Evolutionary conservation across 495 filamentous ascomycete genomes (phyloP).

Genomic region (Letharia lupina): DNA sequence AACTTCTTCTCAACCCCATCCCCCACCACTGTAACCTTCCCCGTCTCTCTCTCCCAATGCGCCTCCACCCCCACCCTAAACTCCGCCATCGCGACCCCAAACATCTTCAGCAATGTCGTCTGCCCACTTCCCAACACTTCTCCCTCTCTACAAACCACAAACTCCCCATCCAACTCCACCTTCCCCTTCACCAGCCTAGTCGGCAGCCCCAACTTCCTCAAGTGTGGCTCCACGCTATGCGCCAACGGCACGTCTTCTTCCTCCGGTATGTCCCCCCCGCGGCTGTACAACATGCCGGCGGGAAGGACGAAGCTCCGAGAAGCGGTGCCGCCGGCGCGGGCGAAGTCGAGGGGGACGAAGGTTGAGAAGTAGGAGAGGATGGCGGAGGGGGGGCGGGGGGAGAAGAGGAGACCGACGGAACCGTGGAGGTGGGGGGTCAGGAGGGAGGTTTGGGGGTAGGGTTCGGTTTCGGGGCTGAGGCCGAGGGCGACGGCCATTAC

Average conservation of each 20-base stretch:
- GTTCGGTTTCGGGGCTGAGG: conserved; percentile 60
- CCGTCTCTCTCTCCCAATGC: conserved; percentile 38
- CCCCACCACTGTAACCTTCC: conserved; percentile 46
- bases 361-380: conserved; percentile 60
- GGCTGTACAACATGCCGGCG: conserved; percentile 64
- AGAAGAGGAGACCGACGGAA: conserved; percentile 85
- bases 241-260: conserved; percentile 79
- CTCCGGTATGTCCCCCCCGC: conserved; percentile 64
- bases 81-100: conserved; percentile 79
- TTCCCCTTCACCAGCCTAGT: conserved; percentile 80
- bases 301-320: conserved; percentile 69
- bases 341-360: conserved; percentile 69
- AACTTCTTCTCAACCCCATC: too few relatives aligned
- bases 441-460: conserved; percentile 60
- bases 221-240: conserved; percentile 77
- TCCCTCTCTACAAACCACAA: conserved; percentile 72
- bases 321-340: conserved; percentile 72
- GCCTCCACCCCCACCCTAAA: conserved; percentile 74
- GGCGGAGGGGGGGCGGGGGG: conserved; percentile 54
- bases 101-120: conserved; percentile 88
- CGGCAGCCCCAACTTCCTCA: conserved; percentile 80
- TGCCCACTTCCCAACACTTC: conserved; percentile 78
- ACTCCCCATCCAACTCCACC: conserved; percentile 71
- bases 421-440: conserved; percentile 68
- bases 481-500: conserved; percentile 93